Conservation (phyloP, 2,329 filamentous ascomycete genomes). For the Sporothrix dimorphospora region DNA sequence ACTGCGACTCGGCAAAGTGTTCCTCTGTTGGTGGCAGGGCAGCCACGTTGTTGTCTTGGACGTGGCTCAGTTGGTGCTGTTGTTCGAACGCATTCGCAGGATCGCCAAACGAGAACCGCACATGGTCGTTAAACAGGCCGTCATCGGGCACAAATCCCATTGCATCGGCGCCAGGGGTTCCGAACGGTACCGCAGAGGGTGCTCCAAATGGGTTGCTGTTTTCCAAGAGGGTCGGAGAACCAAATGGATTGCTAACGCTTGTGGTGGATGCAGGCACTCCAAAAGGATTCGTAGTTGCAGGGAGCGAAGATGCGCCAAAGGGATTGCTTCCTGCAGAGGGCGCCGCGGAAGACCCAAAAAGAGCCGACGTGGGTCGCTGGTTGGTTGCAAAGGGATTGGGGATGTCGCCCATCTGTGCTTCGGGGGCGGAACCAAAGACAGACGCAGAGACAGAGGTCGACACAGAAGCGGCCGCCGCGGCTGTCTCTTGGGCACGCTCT, state of each 20-base stretch:
- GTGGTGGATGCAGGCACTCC: background rate
- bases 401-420: background rate
- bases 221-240: background rate
- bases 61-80: background rate
- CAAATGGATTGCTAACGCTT: background rate
- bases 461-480: background rate
- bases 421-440: background rate
- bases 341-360: constrained; percentile 21
- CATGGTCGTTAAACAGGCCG: constrained; percentile 23
- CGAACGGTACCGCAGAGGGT: background rate
- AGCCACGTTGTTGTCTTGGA: background rate
- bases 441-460: background rate
- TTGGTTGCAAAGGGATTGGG: constrained; percentile 19
- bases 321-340: background rate
- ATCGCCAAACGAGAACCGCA: constrained; percentile 31
- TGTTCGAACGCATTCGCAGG: background rate
- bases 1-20: constrained; percentile 8
- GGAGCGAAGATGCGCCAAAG: background rate
- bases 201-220: background rate
- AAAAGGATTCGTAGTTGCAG: background rate
- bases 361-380: background rate
- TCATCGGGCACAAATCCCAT: constrained; percentile 29
- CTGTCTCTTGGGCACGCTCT: background rate
- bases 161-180: background rate
- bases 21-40: background rate